Base-by-base conservation (phyloP, 768 basidiomycete genomes). In the Russula griseocarnosa region DNA sequence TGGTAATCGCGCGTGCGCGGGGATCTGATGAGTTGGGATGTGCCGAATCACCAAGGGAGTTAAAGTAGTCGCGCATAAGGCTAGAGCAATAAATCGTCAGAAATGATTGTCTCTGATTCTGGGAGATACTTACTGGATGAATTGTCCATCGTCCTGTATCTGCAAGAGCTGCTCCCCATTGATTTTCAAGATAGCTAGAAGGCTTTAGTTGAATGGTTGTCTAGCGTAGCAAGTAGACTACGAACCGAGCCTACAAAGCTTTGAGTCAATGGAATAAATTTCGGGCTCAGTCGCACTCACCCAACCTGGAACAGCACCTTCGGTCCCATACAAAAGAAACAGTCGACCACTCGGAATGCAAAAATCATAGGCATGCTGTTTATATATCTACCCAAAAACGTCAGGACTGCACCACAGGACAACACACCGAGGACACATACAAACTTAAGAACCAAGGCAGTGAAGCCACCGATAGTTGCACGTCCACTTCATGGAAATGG, bases 241-340 rank as follows among this genome's bases (percentile, higher is more conserved):
- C 83, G 73, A 70, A 86, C 85, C 86, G 58, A 86, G 78, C 60
- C 85, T 86, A 70, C 22, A 51, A 57, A 70, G 50, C 62, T n/a
- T 30, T 18, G 34, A 32, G 36, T 52, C 55, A 69, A 56, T 36
- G 58, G 14, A 14, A 52, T 13, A 24, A 58, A 34, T 47, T 44
- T 61, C 10, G n/a, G 1, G 34, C 38, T 47, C 57, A 49, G 26
- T 8, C 18, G 22, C 44, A 76, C 88, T 74, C 73, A 94, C 92
- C 94, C 96, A 59, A 99, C 92, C 83, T 99, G 97, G 79, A 99
- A 99, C 47, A 99, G 77, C 1, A 99, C 97, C 70, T 96, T 98
- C 0, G 95, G 93, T 0, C 97, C 97, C 96, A 99, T 98, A 69
- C 94, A 94, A 77, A 98, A 88, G 79, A 98, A 95, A 73, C 95